These are phyloP conservation scores for Capsicum rhomboideum DNA, from an alignment of 257 asterid species.

Conservation along the genomic window DNA sequence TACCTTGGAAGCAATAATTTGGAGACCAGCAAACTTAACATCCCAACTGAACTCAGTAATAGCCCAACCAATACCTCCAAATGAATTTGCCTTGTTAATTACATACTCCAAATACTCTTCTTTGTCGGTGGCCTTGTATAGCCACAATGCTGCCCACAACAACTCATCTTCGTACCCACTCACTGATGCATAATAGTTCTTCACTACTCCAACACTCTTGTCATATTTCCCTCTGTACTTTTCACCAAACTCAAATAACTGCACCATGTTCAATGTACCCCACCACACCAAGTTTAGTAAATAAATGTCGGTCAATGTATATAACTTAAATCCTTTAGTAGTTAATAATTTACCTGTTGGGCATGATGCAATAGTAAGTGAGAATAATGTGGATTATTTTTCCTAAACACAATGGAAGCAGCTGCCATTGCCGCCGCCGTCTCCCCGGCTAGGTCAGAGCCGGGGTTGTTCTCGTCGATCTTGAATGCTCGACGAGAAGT, in stretches of 20 bases:
- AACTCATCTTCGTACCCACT: constrained; percentile 91
- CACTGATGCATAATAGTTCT: constrained; percentile 67
- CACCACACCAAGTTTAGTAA: too few species aligned
- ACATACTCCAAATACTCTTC: constrained; percentile 40
- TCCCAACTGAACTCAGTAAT: constrained; percentile 91
- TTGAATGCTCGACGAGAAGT: constrained; percentile 68
- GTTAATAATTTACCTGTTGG: constrained; percentile 29
- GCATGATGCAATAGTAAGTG: constrained; percentile 60
- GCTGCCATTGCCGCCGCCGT: constrained; percentile 91
- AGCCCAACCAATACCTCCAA: constrained; percentile 89
- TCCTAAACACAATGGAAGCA: constrained; percentile 54
- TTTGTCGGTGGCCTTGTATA: constrained; percentile 73
- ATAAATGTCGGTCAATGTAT: accelerated
- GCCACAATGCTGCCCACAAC: constrained; percentile 93
- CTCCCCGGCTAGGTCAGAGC: constrained; percentile 70
- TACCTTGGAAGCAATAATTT: constrained; percentile 41
- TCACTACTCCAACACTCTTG: constrained; percentile 51
- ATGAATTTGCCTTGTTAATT: constrained; percentile 36
- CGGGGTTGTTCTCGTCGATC: constrained; percentile 64
- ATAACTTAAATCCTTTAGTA: background rate
- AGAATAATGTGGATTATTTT: constrained; percentile 48
- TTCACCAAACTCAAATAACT: constrained; percentile 86
- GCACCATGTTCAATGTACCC: constrained; percentile 10
- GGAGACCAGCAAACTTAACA: constrained; percentile 76
- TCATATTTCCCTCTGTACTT: constrained; percentile 70